Conservation (phyloP, 1,284 basidiomycete species). For the Irpex lacteus region DNA sequence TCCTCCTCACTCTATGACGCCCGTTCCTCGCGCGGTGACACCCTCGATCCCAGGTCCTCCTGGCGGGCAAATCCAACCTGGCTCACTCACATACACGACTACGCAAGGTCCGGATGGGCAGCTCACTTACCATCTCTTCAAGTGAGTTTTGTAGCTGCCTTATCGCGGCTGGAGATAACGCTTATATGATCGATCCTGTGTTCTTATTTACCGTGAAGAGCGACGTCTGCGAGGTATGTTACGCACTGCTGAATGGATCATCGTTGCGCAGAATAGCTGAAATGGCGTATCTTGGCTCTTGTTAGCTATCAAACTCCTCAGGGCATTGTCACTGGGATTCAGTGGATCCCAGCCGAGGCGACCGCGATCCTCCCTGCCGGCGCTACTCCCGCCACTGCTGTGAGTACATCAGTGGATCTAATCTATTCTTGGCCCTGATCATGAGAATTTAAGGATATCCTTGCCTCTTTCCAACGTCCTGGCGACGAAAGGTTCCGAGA, state of each 20-base stretch:
- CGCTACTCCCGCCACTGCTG: constrained; percentile 55
- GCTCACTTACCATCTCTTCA: constrained; percentile 67
- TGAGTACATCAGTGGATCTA: constrained; percentile 23
- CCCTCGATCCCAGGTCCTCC: constrained; percentile 15
- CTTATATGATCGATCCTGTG: constrained; percentile 3
- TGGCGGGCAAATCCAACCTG: constrained; percentile 42
- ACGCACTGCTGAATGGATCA: not conserved
- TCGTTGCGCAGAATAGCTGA: too few species aligned
- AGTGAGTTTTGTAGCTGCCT: constrained; percentile 37
- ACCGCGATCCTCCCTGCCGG: constrained; percentile 56
- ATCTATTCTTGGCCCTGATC: not conserved
- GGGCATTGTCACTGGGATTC: constrained; percentile 66
- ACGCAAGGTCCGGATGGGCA: constrained; percentile 56
- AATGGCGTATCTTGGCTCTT: constrained; percentile 1
- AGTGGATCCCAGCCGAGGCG: constrained; percentile 72
- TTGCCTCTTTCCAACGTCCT: constrained; percentile 44
- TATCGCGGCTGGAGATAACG: not conserved
- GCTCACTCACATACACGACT: constrained; percentile 68
- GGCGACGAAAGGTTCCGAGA: constrained; percentile 28
- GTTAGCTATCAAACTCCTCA: constrained; percentile 66
- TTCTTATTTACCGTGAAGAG: constrained; percentile 35
- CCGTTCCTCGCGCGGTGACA: constrained; percentile 13
- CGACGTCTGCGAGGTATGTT: constrained; percentile 62
- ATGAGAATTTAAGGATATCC: constrained; percentile 46
- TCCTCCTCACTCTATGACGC: constrained; percentile 4